phyloP scores from a whole-genome alignment of 495 filamentous ascomycete species.

The Xylaria venustula region DNA sequence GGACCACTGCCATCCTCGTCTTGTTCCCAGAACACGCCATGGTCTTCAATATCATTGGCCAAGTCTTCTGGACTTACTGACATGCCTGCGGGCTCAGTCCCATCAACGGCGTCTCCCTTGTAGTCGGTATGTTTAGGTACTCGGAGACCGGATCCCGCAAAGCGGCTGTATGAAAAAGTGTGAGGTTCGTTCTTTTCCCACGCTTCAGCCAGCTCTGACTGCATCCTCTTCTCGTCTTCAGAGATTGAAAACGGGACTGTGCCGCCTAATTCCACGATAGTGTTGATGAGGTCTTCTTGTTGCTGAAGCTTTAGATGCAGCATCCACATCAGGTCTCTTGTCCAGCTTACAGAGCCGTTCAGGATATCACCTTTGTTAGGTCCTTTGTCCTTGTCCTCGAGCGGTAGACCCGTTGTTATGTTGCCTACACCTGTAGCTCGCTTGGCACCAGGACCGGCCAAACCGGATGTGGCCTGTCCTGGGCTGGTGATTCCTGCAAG shows the following conservation, averaged over 20 bases:
- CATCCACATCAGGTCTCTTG: slow-evolving; percentile 96
- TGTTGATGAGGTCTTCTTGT: slow-evolving; percentile 75
- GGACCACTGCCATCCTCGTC: slow-evolving; percentile 60
- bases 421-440: slow-evolving; percentile 74
- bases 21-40: slow-evolving; percentile 69
- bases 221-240: slow-evolving; percentile 94
- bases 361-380: slow-evolving; percentile 99
- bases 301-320: slow-evolving; percentile 83
- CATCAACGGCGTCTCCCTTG: slow-evolving; percentile 71
- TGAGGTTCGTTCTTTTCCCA: slow-evolving; percentile 72
- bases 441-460: slow-evolving; percentile 80
- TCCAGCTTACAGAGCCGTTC: slow-evolving; percentile 96
- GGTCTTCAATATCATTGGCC: slow-evolving; percentile 51
- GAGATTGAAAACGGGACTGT: slow-evolving; percentile 77
- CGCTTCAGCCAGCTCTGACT: slow-evolving; percentile 82
- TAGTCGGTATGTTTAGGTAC: slow-evolving; percentile 93
- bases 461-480: slow-evolving; percentile 80
- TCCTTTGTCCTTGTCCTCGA: slow-evolving; percentile 97
- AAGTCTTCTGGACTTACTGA: slow-evolving; percentile 68
- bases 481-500: slow-evolving; percentile 59
- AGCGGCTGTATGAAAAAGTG: slow-evolving; percentile 77
- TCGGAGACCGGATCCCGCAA: slow-evolving; percentile 78
- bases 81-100: slow-evolving; percentile 33
- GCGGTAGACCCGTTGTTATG: slow-evolving; percentile 84
- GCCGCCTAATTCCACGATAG: slow-evolving; percentile 67